A percentile compares a stretch with the other conserved stretches of the same genome.
phyloP scores from a whole-genome alignment of 305 asterid genomes.

The Fraxinus sp. region DNA sequence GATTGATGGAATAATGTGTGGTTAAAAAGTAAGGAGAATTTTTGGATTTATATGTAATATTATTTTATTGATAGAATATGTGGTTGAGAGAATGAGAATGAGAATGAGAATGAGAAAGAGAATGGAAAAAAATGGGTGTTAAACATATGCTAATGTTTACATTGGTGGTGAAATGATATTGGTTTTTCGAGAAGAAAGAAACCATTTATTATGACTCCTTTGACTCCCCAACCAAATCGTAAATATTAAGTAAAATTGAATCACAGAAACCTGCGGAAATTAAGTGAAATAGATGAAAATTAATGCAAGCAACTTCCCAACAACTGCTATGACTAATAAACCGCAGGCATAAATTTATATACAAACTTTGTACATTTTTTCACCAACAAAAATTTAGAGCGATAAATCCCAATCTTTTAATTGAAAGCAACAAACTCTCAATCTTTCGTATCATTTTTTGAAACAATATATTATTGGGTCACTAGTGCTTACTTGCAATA shows the following conservation, averaged over 20 bases:
- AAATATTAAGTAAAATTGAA: not conserved
- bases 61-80: no score
- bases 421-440: not conserved
- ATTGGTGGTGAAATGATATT: constrained; percentile 4
- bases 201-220: not conserved
- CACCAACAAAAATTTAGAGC: not conserved
- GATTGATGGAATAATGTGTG: no score
- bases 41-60: no score
- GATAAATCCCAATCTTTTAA: not conserved
- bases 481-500: not conserved
- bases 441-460: not conserved
- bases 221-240: not conserved
- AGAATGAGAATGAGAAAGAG: no score
- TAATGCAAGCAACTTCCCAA: not conserved
- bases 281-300: no score
- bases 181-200: not conserved
- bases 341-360: not conserved
- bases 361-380: not conserved
- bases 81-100: no score
- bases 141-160: not conserved
- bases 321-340: not conserved
- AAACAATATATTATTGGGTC: not conserved
- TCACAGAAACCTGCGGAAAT: not conserved
- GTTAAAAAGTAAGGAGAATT: no score
- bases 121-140: no score